A percentile compares a stretch with the other conserved stretches of the same genome.
Conservation (phyloP, 2,329 filamentous ascomycete genomes). For the Whalleya microplaca region DNA sequence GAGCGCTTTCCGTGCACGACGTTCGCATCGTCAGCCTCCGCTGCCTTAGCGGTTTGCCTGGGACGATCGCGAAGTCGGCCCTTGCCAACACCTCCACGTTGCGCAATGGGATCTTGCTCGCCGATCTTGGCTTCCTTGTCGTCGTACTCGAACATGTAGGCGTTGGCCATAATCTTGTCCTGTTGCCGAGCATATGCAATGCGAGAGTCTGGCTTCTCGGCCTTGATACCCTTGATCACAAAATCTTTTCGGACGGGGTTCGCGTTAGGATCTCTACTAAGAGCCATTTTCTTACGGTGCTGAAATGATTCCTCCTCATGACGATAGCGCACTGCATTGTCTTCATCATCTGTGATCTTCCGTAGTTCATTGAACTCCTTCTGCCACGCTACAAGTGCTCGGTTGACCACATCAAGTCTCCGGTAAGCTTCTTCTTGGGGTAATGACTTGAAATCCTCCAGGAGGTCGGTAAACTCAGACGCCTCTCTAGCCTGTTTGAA, state of each 20-base stretch:
- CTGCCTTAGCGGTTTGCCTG: constrained; percentile 61
- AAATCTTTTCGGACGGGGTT: constrained; percentile 55
- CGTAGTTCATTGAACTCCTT: constrained; percentile 56
- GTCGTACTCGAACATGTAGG: constrained; percentile 66
- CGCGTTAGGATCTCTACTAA: constrained; percentile 46
- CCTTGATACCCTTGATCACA: constrained; percentile 56
- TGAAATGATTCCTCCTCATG: constrained; percentile 45
- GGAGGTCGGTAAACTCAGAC: constrained; percentile 50
- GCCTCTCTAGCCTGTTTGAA: constrained; percentile 57
- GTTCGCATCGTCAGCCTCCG: constrained; percentile 52
- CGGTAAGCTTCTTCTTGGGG: constrained; percentile 50
- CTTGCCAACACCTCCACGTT: constrained; percentile 59
- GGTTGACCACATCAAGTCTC: constrained; percentile 48
- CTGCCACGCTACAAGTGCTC: constrained; percentile 55
- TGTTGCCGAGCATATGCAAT: constrained; percentile 52
- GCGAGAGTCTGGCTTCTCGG: constrained; percentile 46
- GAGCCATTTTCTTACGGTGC: constrained; percentile 49
- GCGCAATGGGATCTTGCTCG: constrained; percentile 60
- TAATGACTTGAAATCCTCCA: constrained; percentile 57
- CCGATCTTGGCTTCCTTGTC: constrained; percentile 60
- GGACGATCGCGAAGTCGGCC: constrained; percentile 60
- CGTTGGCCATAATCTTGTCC: constrained; percentile 61
- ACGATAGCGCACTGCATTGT: constrained; percentile 57
- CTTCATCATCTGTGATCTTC: constrained; percentile 59
- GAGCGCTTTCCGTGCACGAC: constrained; percentile 56